These are phyloP conservation scores for Gossypium mustelinum DNA, from an alignment of 345 rosid species.

Conservation along the genomic window DNA sequence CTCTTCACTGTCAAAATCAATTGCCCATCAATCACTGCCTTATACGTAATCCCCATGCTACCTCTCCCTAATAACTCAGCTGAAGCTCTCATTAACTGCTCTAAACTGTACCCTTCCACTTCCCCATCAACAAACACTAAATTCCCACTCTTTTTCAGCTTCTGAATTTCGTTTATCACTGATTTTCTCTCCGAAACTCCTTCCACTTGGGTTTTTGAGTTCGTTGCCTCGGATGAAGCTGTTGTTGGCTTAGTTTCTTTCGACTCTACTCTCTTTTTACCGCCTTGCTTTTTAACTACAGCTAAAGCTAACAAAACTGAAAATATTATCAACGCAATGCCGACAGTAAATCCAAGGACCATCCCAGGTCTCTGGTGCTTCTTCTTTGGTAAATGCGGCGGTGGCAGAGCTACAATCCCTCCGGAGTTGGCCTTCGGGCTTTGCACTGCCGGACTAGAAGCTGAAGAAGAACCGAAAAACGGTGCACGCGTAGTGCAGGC, in stretches of 20 bases:
- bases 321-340: slow-evolving; percentile 39
- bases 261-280: slow-evolving; percentile 10
- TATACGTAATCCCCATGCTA: slow-evolving; percentile 69
- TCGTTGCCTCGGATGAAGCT: background rate
- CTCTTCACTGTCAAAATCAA: slow-evolving; percentile 82
- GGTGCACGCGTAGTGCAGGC: slow-evolving; percentile 59
- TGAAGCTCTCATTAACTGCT: slow-evolving; percentile 86
- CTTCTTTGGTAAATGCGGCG: slow-evolving; percentile 35
- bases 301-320: slow-evolving; percentile 40
- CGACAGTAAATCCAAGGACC: slow-evolving; percentile 47
- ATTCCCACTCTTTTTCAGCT: slow-evolving; percentile 42
- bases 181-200: slow-evolving; percentile 19
- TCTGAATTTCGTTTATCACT: slow-evolving; percentile 21
- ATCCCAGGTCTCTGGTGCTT: slow-evolving; percentile 38
- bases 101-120: slow-evolving; percentile 49
- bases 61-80: slow-evolving; percentile 95
- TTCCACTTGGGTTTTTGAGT: slow-evolving; percentile 19
- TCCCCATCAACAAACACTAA: slow-evolving; percentile 53
- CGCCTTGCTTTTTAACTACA: slow-evolving; percentile 30
- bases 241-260: slow-evolving; percentile 23
- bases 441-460: slow-evolving; percentile 52
- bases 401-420: slow-evolving; percentile 30
- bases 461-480: slow-evolving; percentile 54
- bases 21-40: slow-evolving; percentile 75
- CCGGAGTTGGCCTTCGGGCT: slow-evolving; percentile 38